Conservation (phyloP, 305 asterid species). For the Ajuga reptans region DNA sequence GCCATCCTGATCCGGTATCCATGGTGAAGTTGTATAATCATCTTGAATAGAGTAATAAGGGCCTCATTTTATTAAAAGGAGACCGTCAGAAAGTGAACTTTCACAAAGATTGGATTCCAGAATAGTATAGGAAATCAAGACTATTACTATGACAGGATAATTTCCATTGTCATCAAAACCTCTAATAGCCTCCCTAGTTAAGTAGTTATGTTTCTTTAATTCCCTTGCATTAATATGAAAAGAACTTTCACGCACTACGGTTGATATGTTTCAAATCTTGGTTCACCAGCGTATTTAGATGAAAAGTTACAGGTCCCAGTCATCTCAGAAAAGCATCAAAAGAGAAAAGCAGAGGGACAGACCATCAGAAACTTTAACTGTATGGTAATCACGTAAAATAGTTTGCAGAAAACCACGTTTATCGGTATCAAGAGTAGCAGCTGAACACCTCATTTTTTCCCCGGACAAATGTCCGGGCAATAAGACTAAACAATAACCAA, state of each 20-base stretch:
- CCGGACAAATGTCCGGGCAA: background rate
- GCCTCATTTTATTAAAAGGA: background rate
- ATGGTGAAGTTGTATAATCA: background rate
- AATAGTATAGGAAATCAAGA: background rate
- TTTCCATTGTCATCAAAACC: background rate
- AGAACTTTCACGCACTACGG: background rate
- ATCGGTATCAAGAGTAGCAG: background rate
- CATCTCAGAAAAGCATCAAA: background rate
- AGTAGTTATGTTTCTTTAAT: background rate
- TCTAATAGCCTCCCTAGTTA: background rate
- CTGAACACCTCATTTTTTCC: slow-evolving; percentile 7
- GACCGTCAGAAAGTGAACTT: background rate
- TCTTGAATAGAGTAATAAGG: background rate
- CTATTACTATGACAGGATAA: background rate
- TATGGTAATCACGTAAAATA: background rate
- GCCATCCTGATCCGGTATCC: background rate
- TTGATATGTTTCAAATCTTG: background rate
- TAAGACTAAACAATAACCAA: background rate
- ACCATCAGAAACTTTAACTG: background rate
- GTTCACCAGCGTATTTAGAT: background rate
- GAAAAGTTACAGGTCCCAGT: background rate
- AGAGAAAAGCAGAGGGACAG: background rate
- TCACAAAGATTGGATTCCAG: background rate
- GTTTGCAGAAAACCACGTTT: background rate
- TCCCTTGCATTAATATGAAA: background rate